Percentiles rank a stretch among this genome's conserved stretches.
phyloP scores from a whole-genome alignment of 371 early-diverging fungal genomes.

The Apophysomyces variabilis region DNA sequence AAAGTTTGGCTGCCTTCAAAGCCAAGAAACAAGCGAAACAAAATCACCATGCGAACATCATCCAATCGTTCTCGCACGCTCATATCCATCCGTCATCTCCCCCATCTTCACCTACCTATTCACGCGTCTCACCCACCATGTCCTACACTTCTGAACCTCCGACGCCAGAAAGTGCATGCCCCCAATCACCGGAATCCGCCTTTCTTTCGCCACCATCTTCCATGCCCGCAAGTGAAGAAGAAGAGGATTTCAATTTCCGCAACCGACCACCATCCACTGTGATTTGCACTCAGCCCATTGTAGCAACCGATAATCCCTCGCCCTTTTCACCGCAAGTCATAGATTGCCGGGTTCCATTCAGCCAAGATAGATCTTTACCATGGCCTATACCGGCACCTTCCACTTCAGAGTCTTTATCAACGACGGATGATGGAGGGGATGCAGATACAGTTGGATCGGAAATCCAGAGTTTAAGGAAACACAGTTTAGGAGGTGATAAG shows the following conservation, averaged over 20 bases:
- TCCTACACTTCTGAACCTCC: neutral
- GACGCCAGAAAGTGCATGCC: constrained; percentile 2
- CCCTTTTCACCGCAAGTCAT: constrained; percentile 5
- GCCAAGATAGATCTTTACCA: neutral
- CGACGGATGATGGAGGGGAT: constrained; percentile 5
- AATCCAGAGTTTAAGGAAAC: constrained; percentile 2
- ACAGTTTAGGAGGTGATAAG: constrained; percentile 13
- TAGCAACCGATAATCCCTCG: constrained; percentile 7
- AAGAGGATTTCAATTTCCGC: constrained; percentile 46
- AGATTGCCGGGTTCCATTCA: neutral
- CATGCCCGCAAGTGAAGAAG: constrained; percentile 26
- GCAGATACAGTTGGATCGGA: constrained; percentile 7
- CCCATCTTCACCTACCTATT: neutral
- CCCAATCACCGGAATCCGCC: neutral
- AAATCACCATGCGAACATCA: neutral
- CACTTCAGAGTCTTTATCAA: constrained; percentile 4
- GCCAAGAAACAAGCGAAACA: constrained; percentile 3
- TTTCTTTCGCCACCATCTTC: constrained; percentile 6
- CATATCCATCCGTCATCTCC: constrained; percentile 3
- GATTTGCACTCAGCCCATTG: constrained; percentile 26
- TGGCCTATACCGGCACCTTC: constrained; percentile 14
- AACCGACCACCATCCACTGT: constrained; percentile 47
- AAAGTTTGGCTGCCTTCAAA: constrained; percentile 42
- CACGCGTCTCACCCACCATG: neutral
- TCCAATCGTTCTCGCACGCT: neutral